These are phyloP conservation scores for Fusarium odoratissimum DNA, from an alignment of 2,329 filamentous ascomycete genomes.

Conservation along the genomic window DNA sequence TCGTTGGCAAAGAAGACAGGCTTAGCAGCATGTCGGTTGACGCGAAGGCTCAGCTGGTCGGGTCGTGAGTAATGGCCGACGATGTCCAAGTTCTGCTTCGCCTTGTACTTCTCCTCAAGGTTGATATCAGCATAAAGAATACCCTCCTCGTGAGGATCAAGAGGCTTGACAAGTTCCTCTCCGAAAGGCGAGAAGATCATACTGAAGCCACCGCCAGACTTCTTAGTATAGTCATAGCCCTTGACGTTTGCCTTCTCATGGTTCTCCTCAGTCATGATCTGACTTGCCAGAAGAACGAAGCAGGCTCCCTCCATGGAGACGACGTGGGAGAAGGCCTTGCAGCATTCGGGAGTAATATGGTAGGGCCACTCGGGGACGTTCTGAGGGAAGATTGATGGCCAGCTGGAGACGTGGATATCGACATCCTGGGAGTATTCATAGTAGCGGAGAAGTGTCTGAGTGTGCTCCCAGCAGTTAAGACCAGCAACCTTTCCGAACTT, in stretches of 20 bases:
- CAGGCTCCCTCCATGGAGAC: constrained; percentile 67
- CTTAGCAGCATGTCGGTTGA: constrained; percentile 7
- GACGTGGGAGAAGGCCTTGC: constrained; percentile 56
- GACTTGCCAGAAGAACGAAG: constrained; percentile 65
- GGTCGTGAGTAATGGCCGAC: constrained; percentile 50
- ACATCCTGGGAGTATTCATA: constrained; percentile 57
- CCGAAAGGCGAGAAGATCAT: constrained; percentile 51
- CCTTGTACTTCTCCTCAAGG: constrained; percentile 36
- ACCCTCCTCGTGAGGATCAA: constrained; percentile 46
- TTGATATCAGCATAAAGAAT: constrained; percentile 55
- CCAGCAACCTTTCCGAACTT: constrained; percentile 55
- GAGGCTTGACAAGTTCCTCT: constrained; percentile 42
- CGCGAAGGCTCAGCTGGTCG: constrained; percentile 51
- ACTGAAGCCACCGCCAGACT: constrained; percentile 39
- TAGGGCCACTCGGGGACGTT: constrained; percentile 37
- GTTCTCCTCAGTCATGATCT: constrained; percentile 57
- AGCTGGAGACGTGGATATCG: constrained; percentile 60
- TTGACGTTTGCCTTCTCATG: constrained; percentile 42
- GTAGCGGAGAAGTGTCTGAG: constrained; percentile 60
- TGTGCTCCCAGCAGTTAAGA: constrained; percentile 63
- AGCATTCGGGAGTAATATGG: constrained; percentile 39
- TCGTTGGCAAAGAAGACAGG: constrained; percentile 13
- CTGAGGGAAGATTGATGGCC: constrained; percentile 50
- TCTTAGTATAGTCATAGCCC: constrained; percentile 44
- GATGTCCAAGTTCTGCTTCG: constrained; percentile 52